Conservation (phyloP, 305 asterid genomes). For the Fraxinus velutina region DNA sequence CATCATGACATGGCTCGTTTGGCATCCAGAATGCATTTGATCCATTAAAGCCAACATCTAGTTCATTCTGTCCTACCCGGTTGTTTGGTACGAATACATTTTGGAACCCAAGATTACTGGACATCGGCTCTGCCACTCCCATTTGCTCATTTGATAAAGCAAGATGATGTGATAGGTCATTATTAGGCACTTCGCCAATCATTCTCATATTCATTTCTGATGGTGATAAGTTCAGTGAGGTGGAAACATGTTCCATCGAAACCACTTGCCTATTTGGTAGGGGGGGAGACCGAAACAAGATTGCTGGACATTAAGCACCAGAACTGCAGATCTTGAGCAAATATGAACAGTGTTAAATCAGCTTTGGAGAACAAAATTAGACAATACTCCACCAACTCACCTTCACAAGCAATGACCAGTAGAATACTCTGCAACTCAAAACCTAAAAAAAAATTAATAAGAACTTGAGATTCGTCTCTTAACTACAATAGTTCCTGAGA, state of each 20-base stretch:
- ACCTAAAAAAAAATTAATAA: neutral
- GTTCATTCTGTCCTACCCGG: constrained; percentile 27
- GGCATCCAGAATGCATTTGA: constrained; percentile 35
- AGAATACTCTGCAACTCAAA: neutral
- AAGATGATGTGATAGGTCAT: constrained; percentile 23
- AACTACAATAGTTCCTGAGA: neutral
- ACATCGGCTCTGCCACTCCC: constrained; percentile 10
- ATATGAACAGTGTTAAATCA: neutral
- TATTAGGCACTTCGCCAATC: constrained; percentile 20
- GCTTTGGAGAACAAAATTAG: neutral
- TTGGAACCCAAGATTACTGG: constrained; percentile 18
- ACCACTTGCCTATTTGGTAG: constrained; percentile 15
- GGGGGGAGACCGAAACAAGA: constrained; percentile 35
- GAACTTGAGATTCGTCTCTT: neutral
- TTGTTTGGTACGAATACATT: constrained; percentile 20
- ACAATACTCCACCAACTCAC: neutral
- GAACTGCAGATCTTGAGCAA: neutral
- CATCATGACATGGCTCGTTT: constrained; percentile 28
- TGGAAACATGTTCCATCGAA: constrained; percentile 27
- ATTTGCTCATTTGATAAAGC: constrained; percentile 30
- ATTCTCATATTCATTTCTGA: constrained; percentile 24
- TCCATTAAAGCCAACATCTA: constrained; percentile 29
- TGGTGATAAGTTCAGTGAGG: constrained; percentile 15
- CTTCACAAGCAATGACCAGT: neutral
- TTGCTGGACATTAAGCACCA: constrained; percentile 35